Evolutionary conservation across 257 asterid genomes (phyloP), one percentile per base, ranked within the genome.

Genomic region (Pogostemon cablin): DNA sequence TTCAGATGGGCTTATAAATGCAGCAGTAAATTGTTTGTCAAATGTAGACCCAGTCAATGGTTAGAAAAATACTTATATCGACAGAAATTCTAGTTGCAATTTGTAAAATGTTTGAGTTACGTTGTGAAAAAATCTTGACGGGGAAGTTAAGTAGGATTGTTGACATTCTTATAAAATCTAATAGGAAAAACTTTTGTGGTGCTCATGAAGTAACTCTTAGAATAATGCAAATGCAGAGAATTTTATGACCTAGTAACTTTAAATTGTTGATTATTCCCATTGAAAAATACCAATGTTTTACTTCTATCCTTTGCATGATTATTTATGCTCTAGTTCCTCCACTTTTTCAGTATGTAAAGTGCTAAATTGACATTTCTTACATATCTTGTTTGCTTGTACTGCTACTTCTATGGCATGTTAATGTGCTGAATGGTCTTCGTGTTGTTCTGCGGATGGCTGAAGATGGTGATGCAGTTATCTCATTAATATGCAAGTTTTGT

Each of bases 401-500:
- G 41, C 7, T 34, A 32, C 59, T 55, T 59, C 59, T 75, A 25
- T 52, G 11, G 17, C 25, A 63, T 68, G 43, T 48, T 50, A 62
- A 46, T 62, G 57, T 59, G 69, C 79, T 85, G 75, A 82, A 73
- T 68, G 43, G 10, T 49, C 73, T 76, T 69, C 48, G 52, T 83
- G 80, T 72, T 89, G 97, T 77, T 54, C 58, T 67, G 62, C 80
- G 47, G 77, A 71, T 75, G 75, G 75, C 81, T 6, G 83, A 80
- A 70, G 89, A 84, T 80, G 78, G 71, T 48, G 86, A 88, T 65
- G 74, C 70, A 71, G 61, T 82, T 67, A 77, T 72, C 76, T 74
- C 88, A 56, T 65, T 75, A 69, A 55, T 86, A 62, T 86, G 89
- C 90, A 92, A 86, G 85, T 79, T 92, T 75, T 92, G 96, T 75